Evolutionary conservation across 116 monocot species (phyloP), one percentile per base, ranked within the genome.

Genomic region (Trichopus zeylanicus): DNA sequence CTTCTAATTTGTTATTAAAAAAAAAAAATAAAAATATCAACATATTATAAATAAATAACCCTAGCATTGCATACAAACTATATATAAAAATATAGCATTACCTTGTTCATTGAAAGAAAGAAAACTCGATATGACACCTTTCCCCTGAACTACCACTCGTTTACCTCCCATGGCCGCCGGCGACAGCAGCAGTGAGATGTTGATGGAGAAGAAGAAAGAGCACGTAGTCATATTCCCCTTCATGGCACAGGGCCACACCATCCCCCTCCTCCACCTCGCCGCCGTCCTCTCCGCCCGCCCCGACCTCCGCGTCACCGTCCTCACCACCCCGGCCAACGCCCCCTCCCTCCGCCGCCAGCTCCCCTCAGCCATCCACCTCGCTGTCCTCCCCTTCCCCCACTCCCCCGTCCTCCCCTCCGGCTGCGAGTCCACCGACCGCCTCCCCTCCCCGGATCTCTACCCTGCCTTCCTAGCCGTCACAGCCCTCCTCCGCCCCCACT

Each of bases 211-310:
- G 42, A 42, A 46, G 46, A 26, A 33, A 23, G 70, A 67, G 6
- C 67, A 78, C 59, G 51, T 78, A 6, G 25, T 78, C 21, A 68
- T 78, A 48, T 78, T 78, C 59, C 78, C 78, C 1, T 73, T 78
- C 68, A 67, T 68, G 67, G 72, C 78, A 2, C 67, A 64, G 47
- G 78, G 78, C 51, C 73, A 78, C 64, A 68, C 63, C 38, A 68
- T 78, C 53, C 78, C 78, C 9, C 78, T 78, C 68, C 68, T 78
- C 53, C 63, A 78, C 30, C 59, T 72, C 47, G 63, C 78, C 57
- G 5, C 61, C 26, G 48, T 55, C 18, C 67, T 77, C 20, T 31
- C 66, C 22, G 7, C 35, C 12, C 33, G 23, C 26, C 38, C 11
- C 21, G 46, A 52, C 47, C 16, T 64, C 53, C 48, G 5, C 18